A percentile compares a stretch with the other conserved stretches of the same genome.
Evolutionary conservation across 2,329 filamentous ascomycete species (phyloP).

Genomic region (Alternaria triticimaculans): DNA sequence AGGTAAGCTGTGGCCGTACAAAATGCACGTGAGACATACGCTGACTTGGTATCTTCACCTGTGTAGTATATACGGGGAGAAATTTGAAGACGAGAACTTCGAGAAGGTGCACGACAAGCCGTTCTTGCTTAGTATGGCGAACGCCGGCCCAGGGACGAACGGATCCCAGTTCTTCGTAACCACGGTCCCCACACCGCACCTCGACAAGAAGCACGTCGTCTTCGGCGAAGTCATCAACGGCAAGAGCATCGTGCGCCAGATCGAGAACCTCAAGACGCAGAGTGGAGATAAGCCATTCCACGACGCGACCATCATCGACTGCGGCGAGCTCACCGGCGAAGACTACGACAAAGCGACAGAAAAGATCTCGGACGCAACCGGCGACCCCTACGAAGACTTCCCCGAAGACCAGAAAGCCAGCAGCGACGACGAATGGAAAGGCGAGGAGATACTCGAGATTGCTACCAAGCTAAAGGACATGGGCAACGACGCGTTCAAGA

Average conservation of each 20-base stretch:
- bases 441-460: conserved; percentile 75
- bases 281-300: conserved; percentile 77
- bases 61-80: conserved; percentile 84
- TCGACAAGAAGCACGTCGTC: conserved; percentile 96
- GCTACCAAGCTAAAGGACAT: conserved; percentile 86
- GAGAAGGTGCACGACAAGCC: conserved; percentile 88
- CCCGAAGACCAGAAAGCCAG: conserved; percentile 75
- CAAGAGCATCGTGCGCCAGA: conserved; percentile 86
- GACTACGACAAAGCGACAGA: conserved; percentile 71
- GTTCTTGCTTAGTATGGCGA: conserved; percentile 96
- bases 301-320: conserved; percentile 72
- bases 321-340: conserved; percentile 80
- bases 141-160: conserved; percentile 93
- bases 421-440: conserved; percentile 65
- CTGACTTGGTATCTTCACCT: not conserved
- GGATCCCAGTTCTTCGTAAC: conserved; percentile 99
- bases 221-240: conserved; percentile 94
- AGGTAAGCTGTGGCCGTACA: conserved; percentile 43
- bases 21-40: not conserved
- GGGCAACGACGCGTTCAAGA: conserved; percentile 92
- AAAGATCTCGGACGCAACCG: conserved; percentile 77
- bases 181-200: conserved; percentile 90
- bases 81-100: conserved; percentile 98
- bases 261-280: conserved; percentile 82
- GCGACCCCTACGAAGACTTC: conserved; percentile 94